Conservation (phyloP, 352 stramenopile genomes). For the Thalassiosira ordinaria region DNA sequence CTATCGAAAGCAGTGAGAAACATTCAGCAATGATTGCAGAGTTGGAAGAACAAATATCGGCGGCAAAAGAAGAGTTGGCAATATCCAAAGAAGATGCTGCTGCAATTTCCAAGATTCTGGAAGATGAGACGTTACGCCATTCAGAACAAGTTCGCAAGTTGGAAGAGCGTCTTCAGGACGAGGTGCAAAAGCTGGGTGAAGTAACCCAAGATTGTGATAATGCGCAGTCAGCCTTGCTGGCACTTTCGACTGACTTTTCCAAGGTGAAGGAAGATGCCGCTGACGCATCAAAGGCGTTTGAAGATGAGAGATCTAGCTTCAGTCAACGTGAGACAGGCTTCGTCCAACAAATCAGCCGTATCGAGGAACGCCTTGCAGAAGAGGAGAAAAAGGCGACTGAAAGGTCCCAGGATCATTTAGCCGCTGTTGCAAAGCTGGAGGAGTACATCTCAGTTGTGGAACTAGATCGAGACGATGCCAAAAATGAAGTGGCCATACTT, state of each 20-base stretch:
- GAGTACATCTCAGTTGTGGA: not conserved
- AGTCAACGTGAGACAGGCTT: not conserved
- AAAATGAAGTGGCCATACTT: no score
- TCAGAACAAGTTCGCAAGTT: no score
- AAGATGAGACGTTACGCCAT: no score
- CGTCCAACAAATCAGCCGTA: no score
- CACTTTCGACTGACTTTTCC: not conserved
- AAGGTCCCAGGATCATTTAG: no score
- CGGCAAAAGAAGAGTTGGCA: conserved; percentile 13
- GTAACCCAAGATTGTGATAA: no score
- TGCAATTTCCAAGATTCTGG: no score
- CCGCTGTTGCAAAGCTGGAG: no score
- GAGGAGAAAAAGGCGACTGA: not conserved
- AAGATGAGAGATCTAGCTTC: conserved; percentile 34
- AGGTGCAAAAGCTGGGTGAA: no score
- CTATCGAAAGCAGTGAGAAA: not conserved
- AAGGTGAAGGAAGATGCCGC: conserved; percentile 25
- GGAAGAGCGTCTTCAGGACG: no score
- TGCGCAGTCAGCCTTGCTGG: not conserved
- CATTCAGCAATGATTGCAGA: not conserved
- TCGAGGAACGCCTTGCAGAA: not conserved
- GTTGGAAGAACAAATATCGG: conserved; percentile 10
- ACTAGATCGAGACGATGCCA: not conserved
- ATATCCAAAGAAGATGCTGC: no score
- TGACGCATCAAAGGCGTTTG: conserved; percentile 10